These are phyloP conservation scores for Magnolia kwangsiensis DNA, from an alignment of 164 flowering plant species.

Conservation along the genomic window DNA sequence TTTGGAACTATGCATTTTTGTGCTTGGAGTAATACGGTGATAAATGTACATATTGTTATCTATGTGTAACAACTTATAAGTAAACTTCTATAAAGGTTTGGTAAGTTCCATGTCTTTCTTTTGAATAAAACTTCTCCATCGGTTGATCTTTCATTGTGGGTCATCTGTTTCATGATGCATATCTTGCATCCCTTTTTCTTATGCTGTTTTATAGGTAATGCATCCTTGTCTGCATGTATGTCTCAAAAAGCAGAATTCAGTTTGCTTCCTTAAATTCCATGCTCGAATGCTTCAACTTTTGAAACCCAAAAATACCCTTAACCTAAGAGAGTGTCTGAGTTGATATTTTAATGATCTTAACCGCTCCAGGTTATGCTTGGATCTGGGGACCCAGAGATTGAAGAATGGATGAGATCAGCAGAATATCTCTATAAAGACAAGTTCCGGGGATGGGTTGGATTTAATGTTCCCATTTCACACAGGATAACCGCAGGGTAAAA, in stretches of 20 bases:
- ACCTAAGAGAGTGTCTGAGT: background rate
- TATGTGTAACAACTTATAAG: too few species aligned
- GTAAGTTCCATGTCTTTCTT: too few species aligned
- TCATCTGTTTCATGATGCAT: too few species aligned
- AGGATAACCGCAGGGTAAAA: constrained; percentile 86
- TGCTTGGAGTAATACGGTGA: too few species aligned
- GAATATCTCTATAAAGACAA: constrained; percentile 64
- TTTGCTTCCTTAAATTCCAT: background rate
- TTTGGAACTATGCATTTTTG: too few species aligned
- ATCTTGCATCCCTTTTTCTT: too few species aligned
- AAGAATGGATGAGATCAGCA: constrained; percentile 82
- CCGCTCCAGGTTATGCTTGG: constrained; percentile 85
- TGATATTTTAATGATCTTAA: background rate
- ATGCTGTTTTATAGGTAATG: too few species aligned
- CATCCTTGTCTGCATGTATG: too few species aligned
- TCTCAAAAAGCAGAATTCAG: background rate
- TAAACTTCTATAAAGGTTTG: too few species aligned
- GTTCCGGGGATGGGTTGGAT: constrained; percentile 97
- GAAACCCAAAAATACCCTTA: background rate
- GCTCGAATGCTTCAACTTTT: background rate
- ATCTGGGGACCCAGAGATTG: constrained; percentile 71
- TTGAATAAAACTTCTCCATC: too few species aligned
- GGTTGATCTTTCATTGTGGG: too few species aligned
- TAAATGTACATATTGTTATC: too few species aligned
- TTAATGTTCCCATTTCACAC: constrained; percentile 87